phyloP scores from a whole-genome alignment of 1,139 yeast genomes.

The Casaregolazyma lundiana region DNA sequence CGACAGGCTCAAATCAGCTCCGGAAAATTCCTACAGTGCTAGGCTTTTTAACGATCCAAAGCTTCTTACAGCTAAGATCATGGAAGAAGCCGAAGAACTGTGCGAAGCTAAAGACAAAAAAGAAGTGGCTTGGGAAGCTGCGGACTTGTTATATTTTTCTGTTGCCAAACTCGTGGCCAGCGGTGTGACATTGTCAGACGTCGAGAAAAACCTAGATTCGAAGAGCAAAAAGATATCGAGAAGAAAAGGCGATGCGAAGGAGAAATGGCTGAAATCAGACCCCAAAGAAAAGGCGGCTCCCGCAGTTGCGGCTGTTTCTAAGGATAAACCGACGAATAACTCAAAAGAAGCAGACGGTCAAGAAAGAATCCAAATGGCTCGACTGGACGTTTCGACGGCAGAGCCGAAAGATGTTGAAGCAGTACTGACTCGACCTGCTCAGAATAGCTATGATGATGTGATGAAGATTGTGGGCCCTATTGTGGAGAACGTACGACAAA shows the following conservation, averaged over 20 bases:
- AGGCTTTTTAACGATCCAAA: slow-evolving; percentile 75
- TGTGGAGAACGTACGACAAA: slow-evolving; percentile 64
- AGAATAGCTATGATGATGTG: slow-evolving; percentile 73
- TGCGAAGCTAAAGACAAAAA: slow-evolving; percentile 68
- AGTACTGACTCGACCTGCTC: slow-evolving; percentile 83
- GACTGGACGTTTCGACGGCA: slow-evolving; percentile 49
- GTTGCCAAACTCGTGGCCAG: slow-evolving; percentile 78
- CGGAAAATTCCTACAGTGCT: slow-evolving; percentile 88
- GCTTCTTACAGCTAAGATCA: slow-evolving; percentile 76
- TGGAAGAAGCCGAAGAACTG: slow-evolving; percentile 95
- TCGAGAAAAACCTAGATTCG: slow-evolving; percentile 77
- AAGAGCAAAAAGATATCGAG: slow-evolving; percentile 85
- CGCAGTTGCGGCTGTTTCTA: slow-evolving; percentile 12
- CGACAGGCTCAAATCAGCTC: slow-evolving; percentile 52
- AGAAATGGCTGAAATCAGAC: slow-evolving; percentile 47
- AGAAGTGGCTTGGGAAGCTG: slow-evolving; percentile 96
- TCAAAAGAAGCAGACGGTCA: slow-evolving; percentile 18
- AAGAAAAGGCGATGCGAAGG: slow-evolving; percentile 94
- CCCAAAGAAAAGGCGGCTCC: slow-evolving; percentile 16
- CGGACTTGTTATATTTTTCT: slow-evolving; percentile 89
- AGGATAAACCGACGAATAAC: slow-evolving; percentile 20
- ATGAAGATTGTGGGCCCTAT: slow-evolving; percentile 92
- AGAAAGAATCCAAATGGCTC: slow-evolving; percentile 54
- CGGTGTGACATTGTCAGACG: slow-evolving; percentile 74
- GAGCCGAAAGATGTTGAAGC: slow-evolving; percentile 44